Percentiles rank a stretch among this genome's conserved stretches.
phyloP scores from a whole-genome alignment of 1,284 basidiomycete species.

The Paramarasmius palmivorus region DNA sequence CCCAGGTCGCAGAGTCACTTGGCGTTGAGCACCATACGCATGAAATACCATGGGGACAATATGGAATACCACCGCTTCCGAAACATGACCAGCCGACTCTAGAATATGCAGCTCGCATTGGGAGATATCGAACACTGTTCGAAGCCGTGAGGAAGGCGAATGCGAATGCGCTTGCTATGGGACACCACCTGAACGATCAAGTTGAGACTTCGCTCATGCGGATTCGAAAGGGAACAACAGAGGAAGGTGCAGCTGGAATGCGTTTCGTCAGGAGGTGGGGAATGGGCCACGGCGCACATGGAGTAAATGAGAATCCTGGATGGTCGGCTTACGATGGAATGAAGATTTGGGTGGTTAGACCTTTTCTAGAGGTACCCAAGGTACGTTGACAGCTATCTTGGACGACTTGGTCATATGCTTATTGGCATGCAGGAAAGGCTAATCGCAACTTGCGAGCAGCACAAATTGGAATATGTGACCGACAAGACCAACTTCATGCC shows the following conservation, averaged over 20 bases:
- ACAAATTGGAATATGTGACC: conserved; percentile 57
- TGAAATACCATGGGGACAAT: conserved; percentile 56
- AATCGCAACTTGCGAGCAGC: conserved; percentile 67
- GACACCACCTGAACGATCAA: conserved; percentile 79
- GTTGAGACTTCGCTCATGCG: conserved; percentile 77
- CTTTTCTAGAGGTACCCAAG: conserved; percentile 66
- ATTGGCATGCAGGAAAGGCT: conserved; percentile 73
- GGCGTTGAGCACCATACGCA: conserved; percentile 47
- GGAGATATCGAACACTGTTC: conserved; percentile 59
- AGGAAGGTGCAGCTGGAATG: conserved; percentile 66
- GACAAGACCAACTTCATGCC: conserved; percentile 77
- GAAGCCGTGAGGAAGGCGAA: conserved; percentile 40
- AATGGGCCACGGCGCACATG: conserved; percentile 52
- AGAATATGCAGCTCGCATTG: conserved; percentile 58
- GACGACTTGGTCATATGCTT: conserved; percentile 9
- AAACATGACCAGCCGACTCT: conserved; percentile 35
- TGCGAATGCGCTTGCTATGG: conserved; percentile 54
- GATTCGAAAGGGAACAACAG: conserved; percentile 52
- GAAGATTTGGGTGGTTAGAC: conserved; percentile 66
- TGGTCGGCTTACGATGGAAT: conserved; percentile 58
- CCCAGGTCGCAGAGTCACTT: conserved; percentile 40
- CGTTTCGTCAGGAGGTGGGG: conserved; percentile 66
- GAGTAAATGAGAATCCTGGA: conserved; percentile 28
- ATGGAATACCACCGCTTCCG: conserved; percentile 46
- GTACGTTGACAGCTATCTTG: conserved; percentile 34